Evolutionary conservation across 73 alveolate species (phyloP).

Genomic region (Paramecium bursaria): DNA sequence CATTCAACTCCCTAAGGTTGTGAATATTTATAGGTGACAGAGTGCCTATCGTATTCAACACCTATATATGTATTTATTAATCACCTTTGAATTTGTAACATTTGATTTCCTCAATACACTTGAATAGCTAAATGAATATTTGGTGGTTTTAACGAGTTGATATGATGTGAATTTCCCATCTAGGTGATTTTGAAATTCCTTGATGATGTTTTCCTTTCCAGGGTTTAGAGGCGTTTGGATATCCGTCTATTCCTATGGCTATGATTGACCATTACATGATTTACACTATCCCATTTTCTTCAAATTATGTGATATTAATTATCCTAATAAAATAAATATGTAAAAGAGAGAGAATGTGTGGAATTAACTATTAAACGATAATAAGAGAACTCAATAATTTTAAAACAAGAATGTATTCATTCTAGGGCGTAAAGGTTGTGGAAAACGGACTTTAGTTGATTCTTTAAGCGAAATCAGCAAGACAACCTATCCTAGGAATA

Average conservation of each 20-base stretch:
- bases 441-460: slow-evolving; percentile 63
- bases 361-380: slow-evolving; percentile 64
- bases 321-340: slow-evolving; percentile 17
- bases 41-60: slow-evolving; percentile 13
- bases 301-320: not conserved
- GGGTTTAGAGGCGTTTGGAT: not conserved
- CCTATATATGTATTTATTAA: not conserved
- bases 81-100: not conserved
- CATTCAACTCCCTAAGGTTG: not conserved
- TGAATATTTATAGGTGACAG: not conserved
- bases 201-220: not conserved
- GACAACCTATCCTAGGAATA: slow-evolving; percentile 52
- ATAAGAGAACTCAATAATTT: slow-evolving; percentile 23
- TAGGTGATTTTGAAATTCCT: not conserved
- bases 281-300: slow-evolving; percentile 53
- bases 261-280: slow-evolving; percentile 44
- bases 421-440: slow-evolving; percentile 63
- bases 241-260: not conserved
- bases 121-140: not conserved
- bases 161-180: slow-evolving; percentile 27
- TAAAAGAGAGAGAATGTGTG: slow-evolving; percentile 65
- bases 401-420: slow-evolving; percentile 60
- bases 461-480: slow-evolving; percentile 44
- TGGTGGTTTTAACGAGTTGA: slow-evolving; percentile 1
- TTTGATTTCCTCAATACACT: not conserved